Base-by-base conservation (phyloP, 1,284 basidiomycete genomes). In the Moesziomyces parantarcticus region DNA sequence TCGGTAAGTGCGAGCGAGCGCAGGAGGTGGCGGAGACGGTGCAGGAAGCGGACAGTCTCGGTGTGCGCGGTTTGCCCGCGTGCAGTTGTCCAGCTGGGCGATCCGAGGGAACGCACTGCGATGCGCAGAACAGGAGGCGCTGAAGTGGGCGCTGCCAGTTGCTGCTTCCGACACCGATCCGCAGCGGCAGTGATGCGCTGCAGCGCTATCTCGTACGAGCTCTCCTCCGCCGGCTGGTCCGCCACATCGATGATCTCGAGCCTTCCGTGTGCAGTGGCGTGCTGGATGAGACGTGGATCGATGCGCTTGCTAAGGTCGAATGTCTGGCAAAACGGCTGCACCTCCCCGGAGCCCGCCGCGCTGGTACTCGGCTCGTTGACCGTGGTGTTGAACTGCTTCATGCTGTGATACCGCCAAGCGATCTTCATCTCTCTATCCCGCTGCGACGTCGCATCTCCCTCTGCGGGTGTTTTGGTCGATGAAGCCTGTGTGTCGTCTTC, bases 341-440 rank as follows among this genome's bases (percentile, higher is more conserved):
- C 49, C 18, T 65, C 61, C 29, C 29, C 29, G 11, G 29, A 6
- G 1, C 43, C 25, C 9, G 43, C 29, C 14, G 63, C 25, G 45
- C 32, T 58, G 11, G 39, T 23, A 46, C 49, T 48, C 0, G 63
- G 54, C 42, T 67, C 58, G 50, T 66, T 80, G 26, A 96, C 90
- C 1, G 92, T 94, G 1, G 94, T 97, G 85, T 92, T 90, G 84
- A 96, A 96, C 84, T 88, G 90, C 85, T 91, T 92, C 92, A 97
- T 92, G 65, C 89, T 88, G 78, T 93, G 92, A 84, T 99, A 99
- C 79, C 96, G 88, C 92, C 96, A 99, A 40, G 96, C 96, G 63
- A 77, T 54, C 75, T 76, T 80, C 65, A 78, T 77, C 43, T 52
- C 68, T 32, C 71, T 50, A 36, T 62, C 55, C 22, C 58, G 46